Evolutionary conservation across 2,329 filamentous ascomycete genomes (phyloP).

Genomic region (Ascochyta pisi): DNA sequence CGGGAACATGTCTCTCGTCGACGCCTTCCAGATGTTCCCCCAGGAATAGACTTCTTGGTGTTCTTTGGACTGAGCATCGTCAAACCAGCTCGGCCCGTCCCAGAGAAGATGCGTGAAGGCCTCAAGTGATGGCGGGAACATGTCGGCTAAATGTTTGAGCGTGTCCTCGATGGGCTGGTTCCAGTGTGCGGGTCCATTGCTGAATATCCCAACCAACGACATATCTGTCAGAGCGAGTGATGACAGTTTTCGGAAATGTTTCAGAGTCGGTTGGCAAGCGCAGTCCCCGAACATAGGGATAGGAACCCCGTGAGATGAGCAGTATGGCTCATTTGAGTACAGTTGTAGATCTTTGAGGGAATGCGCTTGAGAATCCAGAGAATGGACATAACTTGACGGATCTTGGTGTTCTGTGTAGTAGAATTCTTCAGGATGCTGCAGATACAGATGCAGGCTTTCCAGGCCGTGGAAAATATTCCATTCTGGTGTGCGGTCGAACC

Average conservation of each 20-base stretch:
- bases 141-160: background rate
- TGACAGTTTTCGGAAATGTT: background rate
- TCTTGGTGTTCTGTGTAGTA: too few species aligned
- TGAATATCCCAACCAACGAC: background rate
- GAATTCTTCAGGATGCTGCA: too few species aligned
- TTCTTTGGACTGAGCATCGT: too few species aligned
- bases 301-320: too few species aligned
- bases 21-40: background rate
- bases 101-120: background rate
- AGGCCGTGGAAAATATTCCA: too few species aligned
- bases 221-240: conserved; percentile 1
- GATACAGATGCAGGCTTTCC: too few species aligned
- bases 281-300: background rate
- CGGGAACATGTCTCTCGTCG: background rate
- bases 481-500: too few species aligned
- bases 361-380: background rate
- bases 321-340: background rate
- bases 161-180: background rate
- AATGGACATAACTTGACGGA: background rate
- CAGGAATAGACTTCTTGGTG: background rate
- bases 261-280: background rate
- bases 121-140: background rate
- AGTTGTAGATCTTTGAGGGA: background rate
- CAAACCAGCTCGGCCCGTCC: background rate
- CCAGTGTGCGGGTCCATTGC: background rate